Evolutionary conservation across 2,329 filamentous ascomycete genomes (phyloP).

Genomic region (Colletotrichum endophyticum): DNA sequence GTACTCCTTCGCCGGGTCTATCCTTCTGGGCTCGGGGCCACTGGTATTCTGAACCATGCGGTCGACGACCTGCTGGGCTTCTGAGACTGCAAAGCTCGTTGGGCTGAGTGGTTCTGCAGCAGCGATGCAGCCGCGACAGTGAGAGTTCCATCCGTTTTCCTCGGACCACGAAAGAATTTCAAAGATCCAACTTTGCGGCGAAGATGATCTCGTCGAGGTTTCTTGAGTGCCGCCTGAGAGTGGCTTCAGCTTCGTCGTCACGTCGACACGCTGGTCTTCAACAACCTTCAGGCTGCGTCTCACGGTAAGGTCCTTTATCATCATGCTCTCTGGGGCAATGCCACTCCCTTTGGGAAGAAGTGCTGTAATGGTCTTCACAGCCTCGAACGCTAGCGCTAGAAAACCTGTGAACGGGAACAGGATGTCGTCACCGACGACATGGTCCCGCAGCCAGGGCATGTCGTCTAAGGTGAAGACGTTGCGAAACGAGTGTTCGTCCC

Average conservation of each 20-base stretch:
- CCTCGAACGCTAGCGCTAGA: slow-evolving; percentile 55
- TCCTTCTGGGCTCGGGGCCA: background rate
- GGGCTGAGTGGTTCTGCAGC: background rate
- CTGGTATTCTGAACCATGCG: background rate
- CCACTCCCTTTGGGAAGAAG: background rate
- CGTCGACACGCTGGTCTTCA: slow-evolving; percentile 30
- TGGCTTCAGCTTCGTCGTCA: slow-evolving; percentile 28
- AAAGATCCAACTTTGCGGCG: slow-evolving; percentile 16
- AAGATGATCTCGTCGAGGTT: slow-evolving; percentile 16
- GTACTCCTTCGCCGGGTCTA: background rate
- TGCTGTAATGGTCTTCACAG: slow-evolving; percentile 23
- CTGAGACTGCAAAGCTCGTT: background rate
- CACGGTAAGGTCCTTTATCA: slow-evolving; percentile 23
- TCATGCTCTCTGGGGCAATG: background rate
- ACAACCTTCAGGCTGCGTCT: slow-evolving; percentile 27
- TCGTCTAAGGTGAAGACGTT: slow-evolving; percentile 51
- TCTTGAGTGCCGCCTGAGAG: slow-evolving; percentile 15
- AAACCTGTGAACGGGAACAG: slow-evolving; percentile 61
- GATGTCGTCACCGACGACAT: slow-evolving; percentile 59
- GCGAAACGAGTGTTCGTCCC: slow-evolving; percentile 51
- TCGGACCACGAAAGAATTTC: slow-evolving; percentile 28
- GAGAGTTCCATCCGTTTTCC: slow-evolving; percentile 25
- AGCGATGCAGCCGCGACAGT: slow-evolving; percentile 26
- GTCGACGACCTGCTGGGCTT: background rate
- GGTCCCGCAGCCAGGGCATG: slow-evolving; percentile 62